Percentiles rank a stretch among this genome's conserved stretches.
Evolutionary conservation across 1,284 basidiomycete species (phyloP).

Genomic region (Heterobasidion parviporum): DNA sequence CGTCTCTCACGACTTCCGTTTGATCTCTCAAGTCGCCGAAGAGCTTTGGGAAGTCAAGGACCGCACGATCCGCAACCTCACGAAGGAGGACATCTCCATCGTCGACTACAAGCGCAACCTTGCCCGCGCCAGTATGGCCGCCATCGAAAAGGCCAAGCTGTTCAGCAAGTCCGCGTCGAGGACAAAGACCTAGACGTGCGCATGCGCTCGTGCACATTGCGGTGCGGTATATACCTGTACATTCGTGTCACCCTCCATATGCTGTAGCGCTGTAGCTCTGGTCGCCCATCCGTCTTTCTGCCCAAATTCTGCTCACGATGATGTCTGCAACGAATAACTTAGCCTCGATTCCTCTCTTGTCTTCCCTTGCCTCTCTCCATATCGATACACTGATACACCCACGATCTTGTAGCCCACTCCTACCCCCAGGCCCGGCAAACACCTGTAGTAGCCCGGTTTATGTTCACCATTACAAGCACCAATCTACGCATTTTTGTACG

Average conservation of each 20-base stretch:
- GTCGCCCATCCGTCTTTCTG: no score
- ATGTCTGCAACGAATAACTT: no score
- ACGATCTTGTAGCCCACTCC: background rate
- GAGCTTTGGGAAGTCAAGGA: slow-evolving; percentile 99
- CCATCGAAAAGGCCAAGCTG: slow-evolving; percentile 89
- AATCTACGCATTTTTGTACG: background rate
- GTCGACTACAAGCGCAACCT: slow-evolving; percentile 86
- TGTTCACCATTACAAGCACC: background rate
- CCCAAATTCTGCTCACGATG: no score
- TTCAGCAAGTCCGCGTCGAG: slow-evolving; percentile 56
- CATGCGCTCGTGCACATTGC: background rate
- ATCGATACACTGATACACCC: background rate
- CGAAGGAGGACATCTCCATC: slow-evolving; percentile 83
- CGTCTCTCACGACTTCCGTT: slow-evolving; percentile 95
- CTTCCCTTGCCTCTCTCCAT: background rate
- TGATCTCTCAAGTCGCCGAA: slow-evolving; percentile 92
- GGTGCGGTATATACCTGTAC: background rate
- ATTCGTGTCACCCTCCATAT: background rate
- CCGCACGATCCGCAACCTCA: slow-evolving; percentile 89
- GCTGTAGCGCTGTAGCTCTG: no score
- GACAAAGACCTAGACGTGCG: background rate
- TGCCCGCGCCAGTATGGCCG: slow-evolving; percentile 59
- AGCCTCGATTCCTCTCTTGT: background rate
- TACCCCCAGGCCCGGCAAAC: background rate
- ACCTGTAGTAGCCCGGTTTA: background rate